These are phyloP conservation scores for Nemania abortiva DNA, from an alignment of 2,329 filamentous ascomycete genomes.

Conservation along the genomic window DNA sequence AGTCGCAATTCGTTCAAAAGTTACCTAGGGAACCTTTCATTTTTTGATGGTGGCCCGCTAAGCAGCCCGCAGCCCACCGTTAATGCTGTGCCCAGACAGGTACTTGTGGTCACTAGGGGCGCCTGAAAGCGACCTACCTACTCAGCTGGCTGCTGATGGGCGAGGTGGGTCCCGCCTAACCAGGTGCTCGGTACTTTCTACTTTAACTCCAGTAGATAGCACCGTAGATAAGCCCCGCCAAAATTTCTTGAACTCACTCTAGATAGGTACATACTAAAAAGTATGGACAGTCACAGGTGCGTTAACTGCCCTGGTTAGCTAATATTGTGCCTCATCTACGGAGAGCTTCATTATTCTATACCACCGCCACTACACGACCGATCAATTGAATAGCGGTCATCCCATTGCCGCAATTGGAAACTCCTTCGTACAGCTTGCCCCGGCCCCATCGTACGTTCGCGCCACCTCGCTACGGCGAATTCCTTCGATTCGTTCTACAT, in stretches of 20 bases:
- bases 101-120: neutral
- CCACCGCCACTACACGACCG: neutral
- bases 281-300: neutral
- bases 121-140: slow-evolving; percentile 1
- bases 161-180: slow-evolving; percentile 17
- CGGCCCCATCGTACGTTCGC: neutral
- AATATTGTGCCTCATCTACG: neutral
- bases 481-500: slow-evolving; percentile 13
- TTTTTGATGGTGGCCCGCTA: slow-evolving; percentile 32
- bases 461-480: neutral
- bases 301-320: neutral
- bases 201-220: slow-evolving; percentile 5
- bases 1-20: slow-evolving; percentile 32
- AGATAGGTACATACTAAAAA: neutral
- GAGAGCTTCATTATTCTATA: neutral
- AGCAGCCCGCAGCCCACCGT: slow-evolving; percentile 9
- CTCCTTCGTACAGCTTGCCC: neutral
- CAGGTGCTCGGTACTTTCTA: slow-evolving; percentile 26
- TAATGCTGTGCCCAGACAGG: neutral
- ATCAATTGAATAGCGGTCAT: neutral
- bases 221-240: slow-evolving; percentile 34
- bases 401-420: slow-evolving; percentile 32
- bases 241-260: slow-evolving; percentile 36
- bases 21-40: slow-evolving; percentile 29
- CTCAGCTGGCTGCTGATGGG: slow-evolving; percentile 20